Evolutionary conservation across 805 yeast species (phyloP), one percentile per base, ranked within the genome.

Genomic region (Starmerella stigmatis): DNA sequence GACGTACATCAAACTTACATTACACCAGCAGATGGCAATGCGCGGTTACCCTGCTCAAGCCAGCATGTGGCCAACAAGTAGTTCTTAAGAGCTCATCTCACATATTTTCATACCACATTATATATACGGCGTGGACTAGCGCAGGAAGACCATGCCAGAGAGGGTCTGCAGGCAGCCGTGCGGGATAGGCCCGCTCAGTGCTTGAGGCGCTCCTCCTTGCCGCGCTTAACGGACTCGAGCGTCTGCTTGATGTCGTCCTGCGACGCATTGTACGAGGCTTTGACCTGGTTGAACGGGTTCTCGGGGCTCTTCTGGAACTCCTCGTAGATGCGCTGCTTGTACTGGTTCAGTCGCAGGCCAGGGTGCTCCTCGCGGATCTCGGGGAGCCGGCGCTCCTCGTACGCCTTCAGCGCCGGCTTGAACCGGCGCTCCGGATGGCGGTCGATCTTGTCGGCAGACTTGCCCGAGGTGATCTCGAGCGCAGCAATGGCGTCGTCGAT

Each of bases 361-460:
- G 88, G 86, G 55, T 78, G 69, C 62, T 84, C 94, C 60, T 76
- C 71, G 63, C 79, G 77, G 45, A 80, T 46, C 57, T 80, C 85
- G 5, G 92, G 89, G 33, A 81, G 59, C 56, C 89, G 72, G 45
- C 70, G 66, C 50, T 78, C 89, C 56, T 83, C 85, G 57, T 65
- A 84, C 1, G 83, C 85, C 11, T 75, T 70, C 46, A 69, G 69
- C 0, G 94, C 94, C 21, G 89, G 85, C 67, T 83, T 84, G 64
- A 79, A 81, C 59, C 94, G 74, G 64, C 94, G 75, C 67, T 84
- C 94, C 9, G 94, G 94, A 56, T 84, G 94, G 62, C 86, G 77
- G 49, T 84, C 94, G 43, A 84, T 69, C 49, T 56, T 58, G 32
- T 52, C 59, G 15, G 50, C 9, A 49, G 65, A 65, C 33, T 67